phyloP scores from a whole-genome alignment of 306 rosid genomes.

The Cucumis sativus region Cucumber_9930_V3 NC_026656.2:3012001-3012500 shows the following conservation, averaged over 20 bases:
- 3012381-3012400: conserved; percentile 66
- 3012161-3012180: too few relatives aligned
- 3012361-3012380: conserved; percentile 46
- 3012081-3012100: background rate
- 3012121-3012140: too few relatives aligned
- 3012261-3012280: conserved; percentile 43
- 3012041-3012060: background rate
- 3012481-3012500: conserved; percentile 47
- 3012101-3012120: too few relatives aligned
- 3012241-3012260: conserved; percentile 61
- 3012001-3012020: background rate
- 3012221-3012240: conserved; percentile 15
- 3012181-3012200: too few relatives aligned
- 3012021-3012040: background rate
- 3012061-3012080: background rate
- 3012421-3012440: conserved; percentile 39
- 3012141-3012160: too few relatives aligned
- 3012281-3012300: too few relatives aligned
- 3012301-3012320: conserved; percentile 43
- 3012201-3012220: too few relatives aligned
- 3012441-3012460: conserved; percentile 34
- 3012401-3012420: conserved; percentile 41
- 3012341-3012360: conserved; percentile 52
- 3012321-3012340: conserved; percentile 57
- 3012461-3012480: conserved; percentile 50